Conservation (phyloP, 129 eudicot genomes). For the Glebionis coronaria region DNA sequence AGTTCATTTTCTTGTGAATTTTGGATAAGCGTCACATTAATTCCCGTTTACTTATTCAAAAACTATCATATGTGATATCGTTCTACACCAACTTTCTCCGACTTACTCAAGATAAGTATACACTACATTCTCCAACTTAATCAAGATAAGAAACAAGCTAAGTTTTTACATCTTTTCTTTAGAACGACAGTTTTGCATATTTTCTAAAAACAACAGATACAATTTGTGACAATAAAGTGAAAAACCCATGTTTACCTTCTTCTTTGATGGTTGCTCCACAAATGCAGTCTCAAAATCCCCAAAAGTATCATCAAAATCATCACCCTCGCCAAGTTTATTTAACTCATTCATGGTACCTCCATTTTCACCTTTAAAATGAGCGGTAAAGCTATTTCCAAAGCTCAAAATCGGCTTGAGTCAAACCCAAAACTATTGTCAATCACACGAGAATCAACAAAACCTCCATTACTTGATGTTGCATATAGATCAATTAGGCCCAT, state of each 20-base stretch:
- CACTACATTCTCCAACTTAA: no score
- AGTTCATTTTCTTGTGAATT: not conserved
- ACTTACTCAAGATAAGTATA: not conserved
- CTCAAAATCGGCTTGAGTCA: slow-evolving; percentile 27
- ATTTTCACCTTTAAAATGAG: slow-evolving; percentile 21
- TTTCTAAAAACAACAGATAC: not conserved
- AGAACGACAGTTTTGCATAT: not conserved
- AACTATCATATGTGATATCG: slow-evolving; percentile 2
- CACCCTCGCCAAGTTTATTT: slow-evolving; percentile 31
- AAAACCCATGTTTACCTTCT: slow-evolving; percentile 34
- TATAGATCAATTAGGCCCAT: slow-evolving; percentile 40
- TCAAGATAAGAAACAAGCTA: not conserved
- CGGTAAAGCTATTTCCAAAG: slow-evolving; percentile 30
- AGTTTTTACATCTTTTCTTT: no score
- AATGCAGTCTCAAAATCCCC: slow-evolving; percentile 74
- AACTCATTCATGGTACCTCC: slow-evolving; percentile 23
- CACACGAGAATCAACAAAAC: slow-evolving; percentile 29
- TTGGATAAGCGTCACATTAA: not conserved
- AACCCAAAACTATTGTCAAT: slow-evolving; percentile 22
- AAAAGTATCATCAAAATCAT: slow-evolving; percentile 59
- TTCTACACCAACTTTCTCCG: not conserved
- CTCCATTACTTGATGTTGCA: slow-evolving; percentile 33
- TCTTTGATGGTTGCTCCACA: slow-evolving; percentile 30
- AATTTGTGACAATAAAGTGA: not conserved
- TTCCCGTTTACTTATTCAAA: not conserved